Evolutionary conservation across 2,329 filamentous ascomycete genomes (phyloP).

Genomic region (Diplodia intermedia): DNA sequence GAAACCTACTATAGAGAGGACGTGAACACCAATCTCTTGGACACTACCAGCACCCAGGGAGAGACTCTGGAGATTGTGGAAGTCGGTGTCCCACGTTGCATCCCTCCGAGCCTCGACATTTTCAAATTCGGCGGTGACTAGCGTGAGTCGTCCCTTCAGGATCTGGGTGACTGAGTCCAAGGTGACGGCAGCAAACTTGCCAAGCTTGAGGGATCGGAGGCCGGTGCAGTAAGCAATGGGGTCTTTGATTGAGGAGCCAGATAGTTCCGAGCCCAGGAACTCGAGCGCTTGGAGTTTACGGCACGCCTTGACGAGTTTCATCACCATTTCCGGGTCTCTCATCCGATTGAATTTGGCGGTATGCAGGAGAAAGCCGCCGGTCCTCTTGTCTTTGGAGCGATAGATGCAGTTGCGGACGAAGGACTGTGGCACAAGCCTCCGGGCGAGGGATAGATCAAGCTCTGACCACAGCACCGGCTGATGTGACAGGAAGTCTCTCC

Average conservation of each 20-base stretch:
- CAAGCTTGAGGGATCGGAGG: conserved; percentile 41
- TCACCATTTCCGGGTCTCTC: conserved; percentile 49
- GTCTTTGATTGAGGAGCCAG: conserved; percentile 43
- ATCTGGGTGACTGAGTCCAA: conserved; percentile 42
- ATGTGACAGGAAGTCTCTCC: conserved; percentile 59
- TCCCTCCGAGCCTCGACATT: conserved; percentile 21
- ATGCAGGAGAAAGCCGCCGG: conserved; percentile 40
- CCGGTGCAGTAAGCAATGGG: conserved; percentile 39
- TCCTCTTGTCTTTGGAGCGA: conserved; percentile 48
- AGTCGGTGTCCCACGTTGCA: conserved; percentile 39
- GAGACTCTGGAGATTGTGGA: conserved; percentile 40
- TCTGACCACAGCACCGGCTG: conserved; percentile 58
- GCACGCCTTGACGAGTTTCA: conserved; percentile 50
- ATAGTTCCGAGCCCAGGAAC: conserved; percentile 41
- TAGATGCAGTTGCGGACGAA: conserved; percentile 55
- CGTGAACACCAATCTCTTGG: conserved; percentile 7
- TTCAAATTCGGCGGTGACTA: conserved; percentile 41
- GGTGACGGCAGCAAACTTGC: conserved; percentile 37
- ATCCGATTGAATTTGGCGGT: conserved; percentile 46
- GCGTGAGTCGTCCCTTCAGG: conserved; percentile 38
- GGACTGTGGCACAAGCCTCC: conserved; percentile 49
- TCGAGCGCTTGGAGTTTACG: conserved; percentile 44
- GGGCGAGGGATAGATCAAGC: conserved; percentile 59
- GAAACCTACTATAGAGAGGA: not conserved
- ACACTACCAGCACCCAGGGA: conserved; percentile 31